phyloP scores from a whole-genome alignment of 352 stramenopile genomes.

The Phytophthora uliginosa region DNA sequence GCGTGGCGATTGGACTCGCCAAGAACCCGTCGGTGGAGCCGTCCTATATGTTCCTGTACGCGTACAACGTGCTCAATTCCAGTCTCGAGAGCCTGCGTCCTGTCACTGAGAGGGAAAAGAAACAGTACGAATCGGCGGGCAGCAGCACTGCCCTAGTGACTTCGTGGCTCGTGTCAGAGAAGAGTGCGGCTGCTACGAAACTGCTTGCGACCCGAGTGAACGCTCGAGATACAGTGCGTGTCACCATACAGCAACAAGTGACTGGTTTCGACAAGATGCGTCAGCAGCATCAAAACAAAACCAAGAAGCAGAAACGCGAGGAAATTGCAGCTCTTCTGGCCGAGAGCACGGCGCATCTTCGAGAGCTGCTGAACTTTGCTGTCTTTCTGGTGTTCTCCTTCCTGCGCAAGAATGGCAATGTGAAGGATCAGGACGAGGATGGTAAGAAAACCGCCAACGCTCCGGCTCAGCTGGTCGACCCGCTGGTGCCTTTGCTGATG shows the following conservation, averaged over 20 bases:
- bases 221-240: slow-evolving; percentile 56
- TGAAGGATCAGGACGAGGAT: slow-evolving; percentile 25
- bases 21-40: slow-evolving; percentile 88
- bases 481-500: slow-evolving; percentile 94
- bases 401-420: slow-evolving; percentile 47
- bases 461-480: slow-evolving; percentile 86
- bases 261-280: slow-evolving; percentile 83
- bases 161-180: slow-evolving; percentile 87
- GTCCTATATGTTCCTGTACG: slow-evolving; percentile 89
- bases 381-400: slow-evolving; percentile 86
- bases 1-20: slow-evolving; percentile 77
- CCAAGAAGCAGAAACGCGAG: slow-evolving; percentile 60
- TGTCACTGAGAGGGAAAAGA: slow-evolving; percentile 70
- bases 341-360: slow-evolving; percentile 69
- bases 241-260: slow-evolving; percentile 76
- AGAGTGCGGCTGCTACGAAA: slow-evolving; percentile 69
- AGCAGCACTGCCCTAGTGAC: slow-evolving; percentile 51
- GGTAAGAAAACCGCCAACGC: slow-evolving; percentile 32
- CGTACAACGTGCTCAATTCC: slow-evolving; percentile 86
- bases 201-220: slow-evolving; percentile 71
- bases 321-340: slow-evolving; percentile 32
- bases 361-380: slow-evolving; percentile 90
- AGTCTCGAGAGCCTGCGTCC: slow-evolving; percentile 81
- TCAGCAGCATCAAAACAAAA: slow-evolving; percentile 46
- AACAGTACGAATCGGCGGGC: slow-evolving; percentile 55